These are phyloP conservation scores for Cicer pinnatifidum DNA, from an alignment of 306 rosid species.

Conservation along the genomic window DNA sequence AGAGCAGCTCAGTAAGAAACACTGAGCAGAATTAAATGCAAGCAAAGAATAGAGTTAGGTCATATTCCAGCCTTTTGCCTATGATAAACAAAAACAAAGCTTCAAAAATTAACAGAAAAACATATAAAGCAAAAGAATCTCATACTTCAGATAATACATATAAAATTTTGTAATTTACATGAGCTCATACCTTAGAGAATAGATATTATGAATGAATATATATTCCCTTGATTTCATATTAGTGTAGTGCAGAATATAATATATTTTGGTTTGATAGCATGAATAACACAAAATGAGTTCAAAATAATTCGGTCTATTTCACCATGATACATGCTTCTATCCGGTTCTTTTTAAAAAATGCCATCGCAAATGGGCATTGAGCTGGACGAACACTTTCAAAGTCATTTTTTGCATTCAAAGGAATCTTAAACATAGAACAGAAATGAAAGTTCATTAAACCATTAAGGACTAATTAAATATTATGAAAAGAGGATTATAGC, in stretches of 20 bases:
- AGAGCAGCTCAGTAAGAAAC: neutral
- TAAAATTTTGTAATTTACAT: constrained; percentile 5
- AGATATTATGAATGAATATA: neutral
- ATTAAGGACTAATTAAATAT: neutral
- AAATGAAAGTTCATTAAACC: neutral
- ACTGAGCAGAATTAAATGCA: neutral
- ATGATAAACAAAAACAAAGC: constrained; percentile 20
- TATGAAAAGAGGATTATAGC: constrained; percentile 20
- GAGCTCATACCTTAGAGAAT: constrained; percentile 7
- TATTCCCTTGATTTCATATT: neutral
- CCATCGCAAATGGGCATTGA: neutral
- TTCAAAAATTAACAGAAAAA: neutral
- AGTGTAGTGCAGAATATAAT: constrained; percentile 14
- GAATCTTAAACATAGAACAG: neutral
- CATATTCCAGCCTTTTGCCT: constrained; percentile 19
- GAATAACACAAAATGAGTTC: constrained; percentile 3
- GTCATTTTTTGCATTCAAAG: constrained; percentile 1
- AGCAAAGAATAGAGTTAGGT: neutral
- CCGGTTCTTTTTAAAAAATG: neutral
- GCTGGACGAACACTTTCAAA: neutral
- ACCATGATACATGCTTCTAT: neutral
- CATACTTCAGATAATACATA: neutral
- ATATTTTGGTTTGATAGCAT: constrained; percentile 9
- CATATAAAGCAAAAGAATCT: neutral
- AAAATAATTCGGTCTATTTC: constrained; percentile 9